Percentiles rank a stretch among this genome's conserved stretches.
Conservation (phyloP, 2,329 filamentous ascomycete genomes). For the Helotiales sp. region DNA sequence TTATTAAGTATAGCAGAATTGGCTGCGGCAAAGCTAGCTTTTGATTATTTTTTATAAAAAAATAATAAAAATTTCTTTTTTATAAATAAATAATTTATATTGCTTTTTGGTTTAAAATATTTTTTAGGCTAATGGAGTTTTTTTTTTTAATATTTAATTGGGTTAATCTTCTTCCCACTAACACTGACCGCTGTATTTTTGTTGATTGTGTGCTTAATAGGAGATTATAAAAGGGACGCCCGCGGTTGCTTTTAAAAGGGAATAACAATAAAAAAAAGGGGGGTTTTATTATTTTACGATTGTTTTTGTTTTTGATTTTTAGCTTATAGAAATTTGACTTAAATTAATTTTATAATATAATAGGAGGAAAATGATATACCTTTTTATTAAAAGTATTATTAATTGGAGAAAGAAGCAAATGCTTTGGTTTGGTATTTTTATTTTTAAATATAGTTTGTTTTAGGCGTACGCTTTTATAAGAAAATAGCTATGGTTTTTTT, state of each 20-base stretch:
- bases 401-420: conserved; percentile 29
- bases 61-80: conserved; percentile 38
- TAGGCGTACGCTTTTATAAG: conserved; percentile 30
- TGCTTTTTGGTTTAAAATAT: conserved; percentile 34
- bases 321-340: conserved; percentile 30
- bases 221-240: conserved; percentile 22
- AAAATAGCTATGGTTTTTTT: conserved; percentile 28
- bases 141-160: conserved; percentile 41
- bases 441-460: conserved; percentile 25
- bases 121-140: conserved; percentile 41
- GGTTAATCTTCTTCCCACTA: conserved; percentile 33
- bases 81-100: conserved; percentile 40
- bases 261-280: conserved; percentile 26
- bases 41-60: conserved; percentile 41
- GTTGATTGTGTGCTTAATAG: conserved; percentile 26
- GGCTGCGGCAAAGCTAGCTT: too few relatives aligned
- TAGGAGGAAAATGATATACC: conserved; percentile 25
- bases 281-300: conserved; percentile 24
- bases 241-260: too few relatives aligned
- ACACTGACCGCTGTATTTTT: conserved; percentile 20
- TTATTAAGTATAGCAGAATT: conserved; percentile 45
- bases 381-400: conserved; percentile 30
- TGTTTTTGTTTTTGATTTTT: conserved; percentile 34
- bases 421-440: conserved; percentile 29
- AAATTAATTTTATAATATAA: conserved; percentile 33